Conservation (phyloP, 2,329 filamentous ascomycete species). For the Knoxdaviesia proteae region DNA sequence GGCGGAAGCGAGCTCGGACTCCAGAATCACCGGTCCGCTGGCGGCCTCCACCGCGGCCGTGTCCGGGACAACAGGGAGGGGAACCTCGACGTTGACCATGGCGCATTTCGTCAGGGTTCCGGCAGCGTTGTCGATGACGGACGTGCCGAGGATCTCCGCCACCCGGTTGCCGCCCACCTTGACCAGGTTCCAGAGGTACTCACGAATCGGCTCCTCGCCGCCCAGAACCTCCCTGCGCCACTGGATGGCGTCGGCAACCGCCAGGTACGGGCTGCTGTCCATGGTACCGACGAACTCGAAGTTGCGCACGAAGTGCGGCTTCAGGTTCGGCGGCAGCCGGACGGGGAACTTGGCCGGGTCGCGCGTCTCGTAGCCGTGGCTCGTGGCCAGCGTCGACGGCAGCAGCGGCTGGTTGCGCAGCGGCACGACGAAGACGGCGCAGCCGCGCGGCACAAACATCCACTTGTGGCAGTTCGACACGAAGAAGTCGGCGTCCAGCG, state of each 20-base stretch:
- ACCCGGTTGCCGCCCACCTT: conserved; percentile 38
- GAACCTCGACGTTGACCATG: conserved; percentile 55
- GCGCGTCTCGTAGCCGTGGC: conserved; percentile 48
- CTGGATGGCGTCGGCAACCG: conserved; percentile 46
- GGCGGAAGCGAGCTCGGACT: conserved; percentile 15
- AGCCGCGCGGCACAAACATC: conserved; percentile 62
- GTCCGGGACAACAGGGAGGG: conserved; percentile 24
- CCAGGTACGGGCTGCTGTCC: conserved; percentile 53
- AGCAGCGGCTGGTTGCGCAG: conserved; percentile 55
- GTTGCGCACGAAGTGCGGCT: conserved; percentile 41
- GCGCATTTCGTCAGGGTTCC: conserved; percentile 43
- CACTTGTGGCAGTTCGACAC: conserved; percentile 81
- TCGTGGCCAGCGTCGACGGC: conserved; percentile 56
- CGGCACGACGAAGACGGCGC: conserved; percentile 65
- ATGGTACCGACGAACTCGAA: conserved; percentile 64
- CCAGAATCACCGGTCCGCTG: conserved; percentile 10
- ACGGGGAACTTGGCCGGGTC: conserved; percentile 5
- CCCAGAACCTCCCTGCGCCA: conserved; percentile 51
- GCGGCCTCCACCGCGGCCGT: conserved; percentile 9
- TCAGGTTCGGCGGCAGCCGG: conserved; percentile 19
- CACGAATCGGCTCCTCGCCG: conserved; percentile 48
- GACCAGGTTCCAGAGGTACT: conserved; percentile 43
- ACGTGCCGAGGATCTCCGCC: conserved; percentile 44
- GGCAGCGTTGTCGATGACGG: conserved; percentile 46
- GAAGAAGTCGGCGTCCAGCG: conserved; percentile 65